phyloP scores from a whole-genome alignment of 345 rosid species.

The Aegle marmelos region DNA sequence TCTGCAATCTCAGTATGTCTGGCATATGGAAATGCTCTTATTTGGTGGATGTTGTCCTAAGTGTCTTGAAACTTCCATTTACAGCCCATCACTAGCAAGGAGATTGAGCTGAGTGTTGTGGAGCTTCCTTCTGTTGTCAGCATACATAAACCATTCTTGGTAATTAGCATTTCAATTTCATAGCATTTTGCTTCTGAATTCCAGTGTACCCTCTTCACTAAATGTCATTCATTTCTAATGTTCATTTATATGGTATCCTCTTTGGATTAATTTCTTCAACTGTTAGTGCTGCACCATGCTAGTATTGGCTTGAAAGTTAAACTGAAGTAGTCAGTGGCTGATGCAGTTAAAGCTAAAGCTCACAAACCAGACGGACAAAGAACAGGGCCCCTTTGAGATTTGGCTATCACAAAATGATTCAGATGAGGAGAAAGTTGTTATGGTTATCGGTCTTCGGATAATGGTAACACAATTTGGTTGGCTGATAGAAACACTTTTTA shows the following conservation, averaged over 20 bases:
- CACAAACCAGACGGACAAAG: conserved; percentile 67
- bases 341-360: conserved; percentile 71
- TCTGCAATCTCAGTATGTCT: neutral
- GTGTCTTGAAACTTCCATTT: conserved; percentile 13
- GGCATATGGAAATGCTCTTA: neutral
- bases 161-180: conserved; percentile 25
- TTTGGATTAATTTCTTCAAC: neutral
- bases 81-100: conserved; percentile 68
- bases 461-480: conserved; percentile 46
- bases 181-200: neutral
- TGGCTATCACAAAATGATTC: conserved; percentile 59
- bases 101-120: conserved; percentile 62
- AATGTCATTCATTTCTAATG: neutral
- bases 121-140: conserved; percentile 60
- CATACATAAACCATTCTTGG: conserved; percentile 70
- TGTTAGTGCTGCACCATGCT: neutral
- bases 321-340: conserved; percentile 20
- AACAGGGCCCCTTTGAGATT: conserved; percentile 81
- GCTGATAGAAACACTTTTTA: neutral
- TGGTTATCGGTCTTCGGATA: conserved; percentile 75
- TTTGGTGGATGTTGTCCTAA: conserved; percentile 4
- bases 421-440: conserved; percentile 59
- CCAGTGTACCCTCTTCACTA: neutral
- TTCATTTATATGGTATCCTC: neutral
- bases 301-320: neutral